Evolutionary conservation across 805 yeast species (phyloP), one percentile per base, ranked within the genome.

Genomic region (Saccharomycopsis fermentans): DNA sequence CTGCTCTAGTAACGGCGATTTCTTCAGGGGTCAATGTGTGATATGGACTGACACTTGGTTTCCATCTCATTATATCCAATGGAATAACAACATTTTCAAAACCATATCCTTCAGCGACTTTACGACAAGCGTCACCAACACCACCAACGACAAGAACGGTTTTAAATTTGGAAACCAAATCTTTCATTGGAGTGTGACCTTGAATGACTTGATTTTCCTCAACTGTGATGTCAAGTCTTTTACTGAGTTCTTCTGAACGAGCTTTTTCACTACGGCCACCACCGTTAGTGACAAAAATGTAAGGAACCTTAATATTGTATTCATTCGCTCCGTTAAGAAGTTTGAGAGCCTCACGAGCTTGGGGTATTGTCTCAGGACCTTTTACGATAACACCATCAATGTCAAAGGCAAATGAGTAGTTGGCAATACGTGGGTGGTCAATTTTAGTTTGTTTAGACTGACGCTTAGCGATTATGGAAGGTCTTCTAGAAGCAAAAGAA

Each of bases 181-280:
- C 95, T 65, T 81, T 84, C 94, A 90, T 90, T 36, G 97, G 97
- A 1, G 97, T 90, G 71, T 90, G 96, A 62, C 96, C 96, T 71
- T 90, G 96, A 65, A 90, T 86, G 60, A 90, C 86, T 73, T 90
- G 96, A 57, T 83, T 89, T 51, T 82, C 82, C 12, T 84, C 79
- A 60, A 90, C 81, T 43, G 78, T 78, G 43, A 81, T 72, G 21
- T 77, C 80, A 62, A 90, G 76, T 63, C 89, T 74, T 58, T 77
- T 75, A 50, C 84, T 75, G 66, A 90, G 76, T 64, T 88, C 94
- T 58, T 77, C 79, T 54, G 92, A 86, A 65, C 97, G 77, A 9
- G 80, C 83, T 58, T 74, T 68, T 70, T 90, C 97, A 8, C 89
- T 85, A 67, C 86, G 81, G 55, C 97, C 97, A 64, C 96, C 96